Conservation (phyloP, 1,139 yeast species). For the Geotrichum fermentans region DNA sequence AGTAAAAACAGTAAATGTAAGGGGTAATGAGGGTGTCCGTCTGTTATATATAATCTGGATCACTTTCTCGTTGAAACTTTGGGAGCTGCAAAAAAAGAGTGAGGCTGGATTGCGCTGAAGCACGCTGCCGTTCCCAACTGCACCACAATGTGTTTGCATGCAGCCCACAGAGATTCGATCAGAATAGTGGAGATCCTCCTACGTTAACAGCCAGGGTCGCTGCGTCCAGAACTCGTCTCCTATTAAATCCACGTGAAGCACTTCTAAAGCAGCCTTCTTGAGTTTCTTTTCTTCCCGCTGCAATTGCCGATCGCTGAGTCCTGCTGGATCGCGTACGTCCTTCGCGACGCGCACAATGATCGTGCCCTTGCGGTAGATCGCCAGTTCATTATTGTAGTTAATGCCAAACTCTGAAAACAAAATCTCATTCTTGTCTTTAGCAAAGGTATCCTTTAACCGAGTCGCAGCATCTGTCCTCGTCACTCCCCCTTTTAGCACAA, state of each 20-base stretch:
- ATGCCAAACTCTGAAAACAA: conserved; percentile 71
- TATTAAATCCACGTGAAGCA: conserved; percentile 42
- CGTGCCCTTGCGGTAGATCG: conserved; percentile 83
- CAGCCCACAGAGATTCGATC: no score
- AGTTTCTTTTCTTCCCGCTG: conserved; percentile 48
- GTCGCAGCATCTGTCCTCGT: conserved; percentile 77
- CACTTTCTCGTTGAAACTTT: no score
- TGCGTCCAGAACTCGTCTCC: conserved; percentile 32
- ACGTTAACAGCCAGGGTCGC: conserved; percentile 25
- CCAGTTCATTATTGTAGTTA: conserved; percentile 87
- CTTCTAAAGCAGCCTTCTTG: conserved; percentile 46
- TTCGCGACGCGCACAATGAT: conserved; percentile 53
- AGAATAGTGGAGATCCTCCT: no score
- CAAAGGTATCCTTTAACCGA: conserved; percentile 61
- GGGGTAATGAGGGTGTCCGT: no score
- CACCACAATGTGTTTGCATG: no score
- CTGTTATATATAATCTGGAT: no score
- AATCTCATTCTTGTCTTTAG: conserved; percentile 84
- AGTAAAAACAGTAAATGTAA: no score
- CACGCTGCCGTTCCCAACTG: conserved; percentile 5
- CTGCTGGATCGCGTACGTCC: conserved; percentile 14
- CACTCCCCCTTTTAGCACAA: conserved; percentile 66
- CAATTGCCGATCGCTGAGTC: conserved; percentile 45
- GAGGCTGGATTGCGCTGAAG: conserved; percentile 8
- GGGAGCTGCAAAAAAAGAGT: no score